Conservation (phyloP, 148 eudicot genomes). For the Rhododendron molle region DNA sequence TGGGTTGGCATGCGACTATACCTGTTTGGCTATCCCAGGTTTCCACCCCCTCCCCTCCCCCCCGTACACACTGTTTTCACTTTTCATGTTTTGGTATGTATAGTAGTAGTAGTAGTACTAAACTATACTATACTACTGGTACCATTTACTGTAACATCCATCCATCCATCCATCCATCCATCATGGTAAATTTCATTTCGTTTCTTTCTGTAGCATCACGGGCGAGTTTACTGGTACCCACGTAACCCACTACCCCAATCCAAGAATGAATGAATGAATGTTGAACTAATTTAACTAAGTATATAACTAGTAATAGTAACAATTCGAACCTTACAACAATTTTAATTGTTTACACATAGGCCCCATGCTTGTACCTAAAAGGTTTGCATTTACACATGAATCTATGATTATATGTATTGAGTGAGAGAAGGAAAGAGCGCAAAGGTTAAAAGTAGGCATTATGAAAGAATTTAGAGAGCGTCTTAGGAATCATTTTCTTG, state of each 20-base stretch:
- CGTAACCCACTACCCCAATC: too few species aligned
- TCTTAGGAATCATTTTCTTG: neutral
- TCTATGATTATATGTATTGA: neutral
- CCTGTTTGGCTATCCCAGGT: too few species aligned
- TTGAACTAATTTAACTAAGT: too few species aligned
- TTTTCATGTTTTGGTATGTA: too few species aligned
- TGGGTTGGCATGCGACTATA: too few species aligned
- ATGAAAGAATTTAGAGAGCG: neutral
- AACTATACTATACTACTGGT: too few species aligned
- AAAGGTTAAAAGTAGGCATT: neutral
- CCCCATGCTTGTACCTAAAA: conserved; percentile 4
- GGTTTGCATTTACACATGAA: neutral
- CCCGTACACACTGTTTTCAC: too few species aligned
- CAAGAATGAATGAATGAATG: neutral
- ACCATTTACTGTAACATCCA: too few species aligned
- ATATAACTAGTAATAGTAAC: neutral
- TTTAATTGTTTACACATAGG: neutral
- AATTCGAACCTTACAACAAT: neutral
- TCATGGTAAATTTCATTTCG: neutral
- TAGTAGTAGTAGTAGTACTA: too few species aligned
- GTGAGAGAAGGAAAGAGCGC: neutral
- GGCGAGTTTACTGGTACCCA: neutral
- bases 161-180: too few species aligned
- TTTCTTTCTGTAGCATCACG: neutral
- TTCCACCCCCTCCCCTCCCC: too few species aligned